These are phyloP conservation scores for Silene latifolia DNA, from an alignment of 148 eudicot species.

Conservation along the genomic window DNA sequence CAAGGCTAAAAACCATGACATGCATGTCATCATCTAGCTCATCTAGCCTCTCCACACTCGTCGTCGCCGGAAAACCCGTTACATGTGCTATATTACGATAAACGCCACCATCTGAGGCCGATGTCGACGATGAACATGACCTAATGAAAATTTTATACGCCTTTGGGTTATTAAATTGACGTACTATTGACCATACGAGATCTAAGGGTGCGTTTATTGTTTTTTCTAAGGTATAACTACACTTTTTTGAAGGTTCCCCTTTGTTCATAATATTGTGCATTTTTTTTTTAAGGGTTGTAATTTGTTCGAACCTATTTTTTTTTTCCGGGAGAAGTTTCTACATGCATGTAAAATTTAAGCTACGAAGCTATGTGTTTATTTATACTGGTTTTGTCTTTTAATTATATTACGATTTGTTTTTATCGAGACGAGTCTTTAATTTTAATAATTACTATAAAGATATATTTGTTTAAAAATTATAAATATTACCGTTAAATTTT, in stretches of 20 bases:
- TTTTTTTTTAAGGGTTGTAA: not conserved
- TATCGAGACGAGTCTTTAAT: too few relatives aligned
- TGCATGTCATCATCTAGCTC: conserved; percentile 32
- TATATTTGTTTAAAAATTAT: too few relatives aligned
- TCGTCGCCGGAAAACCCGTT: conserved; percentile 37
- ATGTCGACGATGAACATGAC: not conserved
- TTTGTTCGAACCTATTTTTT: too few relatives aligned
- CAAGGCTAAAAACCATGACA: conserved; percentile 15
- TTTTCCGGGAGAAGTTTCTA: not conserved
- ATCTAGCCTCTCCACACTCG: conserved; percentile 44
- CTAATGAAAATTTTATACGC: conserved; percentile 41
- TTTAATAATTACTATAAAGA: too few relatives aligned
- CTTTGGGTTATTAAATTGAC: conserved; percentile 48
- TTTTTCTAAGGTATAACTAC: conserved; percentile 39
- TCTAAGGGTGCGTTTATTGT: conserved; percentile 46
- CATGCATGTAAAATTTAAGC: too few relatives aligned
- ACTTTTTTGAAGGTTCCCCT: conserved; percentile 18
- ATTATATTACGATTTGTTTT: too few relatives aligned
- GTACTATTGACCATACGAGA: conserved; percentile 52
- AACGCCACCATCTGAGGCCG: not conserved
- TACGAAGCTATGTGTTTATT: too few relatives aligned
- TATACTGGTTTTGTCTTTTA: too few relatives aligned
- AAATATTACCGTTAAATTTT: too few relatives aligned
- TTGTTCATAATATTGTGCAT: not conserved
- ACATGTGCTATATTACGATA: conserved; percentile 11